Evolutionary conservation across 345 rosid genomes (phyloP).

Genomic region (Brassica juncea): DNA sequence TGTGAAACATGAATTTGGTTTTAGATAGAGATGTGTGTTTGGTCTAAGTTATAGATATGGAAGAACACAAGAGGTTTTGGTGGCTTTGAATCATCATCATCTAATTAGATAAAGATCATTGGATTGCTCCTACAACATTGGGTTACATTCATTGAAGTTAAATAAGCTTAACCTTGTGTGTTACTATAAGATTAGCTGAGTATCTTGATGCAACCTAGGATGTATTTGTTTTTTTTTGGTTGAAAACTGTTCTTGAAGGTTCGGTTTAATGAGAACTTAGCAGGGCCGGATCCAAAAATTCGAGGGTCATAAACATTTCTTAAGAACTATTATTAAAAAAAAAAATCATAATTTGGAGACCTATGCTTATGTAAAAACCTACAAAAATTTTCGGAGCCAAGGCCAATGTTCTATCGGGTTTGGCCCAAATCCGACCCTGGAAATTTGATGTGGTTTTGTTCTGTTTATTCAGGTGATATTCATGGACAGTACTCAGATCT

Average conservation of each 20-base stretch:
- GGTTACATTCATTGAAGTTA: background rate
- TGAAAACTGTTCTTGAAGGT: background rate
- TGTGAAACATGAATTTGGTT: constrained; percentile 28
- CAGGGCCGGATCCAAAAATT: background rate
- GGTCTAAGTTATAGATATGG: constrained; percentile 5
- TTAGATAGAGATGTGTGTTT: constrained; percentile 27
- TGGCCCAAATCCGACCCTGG: background rate
- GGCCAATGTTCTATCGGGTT: background rate
- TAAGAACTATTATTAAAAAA: background rate
- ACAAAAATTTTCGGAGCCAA: background rate
- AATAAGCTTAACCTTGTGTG: background rate
- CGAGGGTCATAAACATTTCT: background rate
- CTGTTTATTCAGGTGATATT: constrained; percentile 66
- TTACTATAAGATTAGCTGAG: background rate
- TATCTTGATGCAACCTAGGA: constrained; percentile 16
- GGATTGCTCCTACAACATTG: constrained; percentile 34
- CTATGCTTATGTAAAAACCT: background rate
- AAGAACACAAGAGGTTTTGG: background rate
- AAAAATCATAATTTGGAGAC: background rate
- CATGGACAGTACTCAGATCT: constrained; percentile 92
- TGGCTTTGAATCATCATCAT: constrained; percentile 26
- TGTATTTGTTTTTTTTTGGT: constrained; percentile 8
- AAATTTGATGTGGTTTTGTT: constrained; percentile 23
- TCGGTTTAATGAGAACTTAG: background rate
- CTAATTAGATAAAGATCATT: constrained; percentile 42